Evolutionary conservation across 1,284 basidiomycete species (phyloP), one percentile per base, ranked within the genome.

Genomic region (Ceratobasidium sp.): DNA sequence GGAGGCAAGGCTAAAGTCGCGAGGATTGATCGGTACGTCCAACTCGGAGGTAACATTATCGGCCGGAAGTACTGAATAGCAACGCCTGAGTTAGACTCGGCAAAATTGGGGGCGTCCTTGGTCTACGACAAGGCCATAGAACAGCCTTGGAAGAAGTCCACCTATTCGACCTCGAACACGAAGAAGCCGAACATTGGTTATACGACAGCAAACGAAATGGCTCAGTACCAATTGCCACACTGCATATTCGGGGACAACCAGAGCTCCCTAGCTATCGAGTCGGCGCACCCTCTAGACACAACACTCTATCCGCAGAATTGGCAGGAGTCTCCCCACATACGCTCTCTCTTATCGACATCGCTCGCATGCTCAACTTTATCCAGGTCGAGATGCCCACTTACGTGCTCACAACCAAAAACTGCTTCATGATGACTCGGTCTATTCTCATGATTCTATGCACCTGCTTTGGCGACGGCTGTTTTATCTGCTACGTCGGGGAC

Each of bases 361-460:
- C 67, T 69, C 67, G 67, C n/a, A 41, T 69, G 48, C 52, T 69
- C 52, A 55, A 33, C 35, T 69, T 69, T 20, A 69, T 69, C 16
- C 67, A 69, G 41, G 67, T 55, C 35, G 67, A 69, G 14, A 69
- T 69, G 67, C 67, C 67, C 16, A 69, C 67, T 7, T 69, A 69
- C 18, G 67, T 69, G 3, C 67, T 69, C 67, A 69, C 67, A 20
- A 69, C 67, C n/a, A 69, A 69, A 69, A 69, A 69, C 52, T 69
- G 67, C 38, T 69, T 69, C 67, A 69, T 69, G 67, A 69, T 69
- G 67, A 69, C 67, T 12, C 50, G 67, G 30, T 69, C 67, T 18
- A 69, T 69, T 69, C 67, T 69, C 20, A 69, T 69, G 67, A 69
- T 69, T 55, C n/a, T 69, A 55, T 69, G 67, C 52, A 69, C 33